Percentiles rank a stretch among this genome's conserved stretches.
Conservation (phyloP, 805 yeast species). For the Cyberlindnera americana region DNA sequence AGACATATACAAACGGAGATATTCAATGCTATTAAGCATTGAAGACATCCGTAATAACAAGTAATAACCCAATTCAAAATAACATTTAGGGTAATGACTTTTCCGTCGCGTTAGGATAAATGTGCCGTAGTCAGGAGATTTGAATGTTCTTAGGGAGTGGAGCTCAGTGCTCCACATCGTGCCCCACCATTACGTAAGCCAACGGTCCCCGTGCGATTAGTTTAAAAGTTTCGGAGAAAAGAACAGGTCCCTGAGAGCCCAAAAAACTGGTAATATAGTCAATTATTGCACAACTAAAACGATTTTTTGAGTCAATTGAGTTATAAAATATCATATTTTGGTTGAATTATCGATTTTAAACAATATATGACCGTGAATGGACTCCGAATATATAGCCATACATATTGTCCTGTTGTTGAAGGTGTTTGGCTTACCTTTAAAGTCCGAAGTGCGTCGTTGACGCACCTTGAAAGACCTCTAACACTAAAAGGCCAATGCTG, state of each 20-base stretch:
- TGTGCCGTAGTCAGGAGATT: conserved; percentile 1
- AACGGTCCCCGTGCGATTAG: background rate
- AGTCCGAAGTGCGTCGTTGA: conserved; percentile 15
- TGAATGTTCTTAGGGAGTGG: background rate
- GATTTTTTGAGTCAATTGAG: background rate
- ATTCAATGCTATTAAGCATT: too few species aligned
- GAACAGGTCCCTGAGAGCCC: conserved; percentile 2
- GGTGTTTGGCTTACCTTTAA: conserved; percentile 6
- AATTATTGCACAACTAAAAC: background rate
- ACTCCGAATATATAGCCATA: conserved; percentile 4
- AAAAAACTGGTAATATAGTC: background rate
- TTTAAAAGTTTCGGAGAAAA: conserved; percentile 6
- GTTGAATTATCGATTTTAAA: too few species aligned
- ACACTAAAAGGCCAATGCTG: background rate
- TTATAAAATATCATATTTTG: too few species aligned
- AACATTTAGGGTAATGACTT: too few species aligned
- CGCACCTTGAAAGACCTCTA: conserved; percentile 2
- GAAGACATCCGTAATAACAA: too few species aligned
- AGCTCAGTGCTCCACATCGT: conserved; percentile 16
- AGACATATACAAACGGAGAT: too few species aligned
- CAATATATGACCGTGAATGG: background rate
- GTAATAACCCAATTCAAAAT: too few species aligned
- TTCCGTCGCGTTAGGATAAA: too few species aligned
- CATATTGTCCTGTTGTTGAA: conserved; percentile 1
- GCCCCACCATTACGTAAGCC: conserved; percentile 20